These are phyloP conservation scores for Sporothrix sp. DNA, from an alignment of 2,329 filamentous ascomycete species.

Conservation along the genomic window DNA sequence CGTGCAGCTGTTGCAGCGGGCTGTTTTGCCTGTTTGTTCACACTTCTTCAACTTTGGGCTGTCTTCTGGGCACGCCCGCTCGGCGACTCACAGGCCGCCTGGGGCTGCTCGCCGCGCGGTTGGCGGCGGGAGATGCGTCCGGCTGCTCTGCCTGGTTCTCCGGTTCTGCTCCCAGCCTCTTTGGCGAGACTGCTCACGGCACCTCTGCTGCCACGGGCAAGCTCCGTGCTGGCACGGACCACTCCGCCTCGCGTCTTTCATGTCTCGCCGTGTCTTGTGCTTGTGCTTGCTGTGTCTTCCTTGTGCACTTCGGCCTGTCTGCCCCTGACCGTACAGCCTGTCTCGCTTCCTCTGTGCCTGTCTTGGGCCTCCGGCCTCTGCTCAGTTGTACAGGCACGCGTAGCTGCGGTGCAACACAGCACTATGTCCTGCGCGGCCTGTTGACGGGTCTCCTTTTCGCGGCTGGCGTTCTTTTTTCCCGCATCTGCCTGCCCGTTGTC, in stretches of 20 bases:
- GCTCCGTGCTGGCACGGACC: too few relatives aligned
- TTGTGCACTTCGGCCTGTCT: not conserved
- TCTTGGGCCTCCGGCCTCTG: too few relatives aligned
- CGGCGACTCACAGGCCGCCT: not conserved
- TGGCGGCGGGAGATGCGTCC: not conserved
- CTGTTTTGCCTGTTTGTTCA: not conserved
- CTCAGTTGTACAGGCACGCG: too few relatives aligned
- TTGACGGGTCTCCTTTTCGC: not conserved
- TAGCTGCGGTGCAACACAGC: constrained; percentile 4
- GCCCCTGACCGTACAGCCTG: too few relatives aligned
- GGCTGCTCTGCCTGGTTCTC: not conserved
- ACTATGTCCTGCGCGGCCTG: not conserved
- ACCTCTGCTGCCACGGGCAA: too few relatives aligned
- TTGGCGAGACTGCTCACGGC: too few relatives aligned
- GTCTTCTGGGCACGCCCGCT: not conserved
- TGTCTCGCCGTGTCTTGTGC: too few relatives aligned
- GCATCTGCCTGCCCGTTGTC: too few relatives aligned
- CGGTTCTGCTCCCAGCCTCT: not conserved
- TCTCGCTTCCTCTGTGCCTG: too few relatives aligned
- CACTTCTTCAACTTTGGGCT: not conserved
- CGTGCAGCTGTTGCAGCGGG: too few relatives aligned
- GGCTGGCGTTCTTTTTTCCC: not conserved
- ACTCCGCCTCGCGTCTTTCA: not conserved
- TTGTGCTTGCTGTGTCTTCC: too few relatives aligned
- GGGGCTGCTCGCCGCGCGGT: not conserved